Base-by-base conservation (phyloP, 2,329 filamentous ascomycete species). In the Didymella keratinophila region DNA sequence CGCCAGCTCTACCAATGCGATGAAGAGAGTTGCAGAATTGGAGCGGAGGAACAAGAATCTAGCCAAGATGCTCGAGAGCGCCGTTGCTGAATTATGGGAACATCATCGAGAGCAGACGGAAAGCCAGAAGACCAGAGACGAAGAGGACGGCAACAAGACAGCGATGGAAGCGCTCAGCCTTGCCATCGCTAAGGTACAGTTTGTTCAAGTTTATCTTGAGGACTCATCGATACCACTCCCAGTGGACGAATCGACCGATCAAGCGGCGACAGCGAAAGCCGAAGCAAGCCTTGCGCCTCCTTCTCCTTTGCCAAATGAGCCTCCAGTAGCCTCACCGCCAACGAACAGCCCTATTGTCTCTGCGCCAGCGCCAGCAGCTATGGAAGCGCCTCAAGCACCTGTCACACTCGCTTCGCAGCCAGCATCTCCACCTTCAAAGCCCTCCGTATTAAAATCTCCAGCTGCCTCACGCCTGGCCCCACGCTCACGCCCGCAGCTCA, bases 31-130 rank as follows among this genome's bases (percentile, higher is more conserved):
- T n/a, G 71, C 70, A 52, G 67, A 63, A 6, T 77, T 92, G 61
- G 88, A 92, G 67, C 79, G 78, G 50, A 84, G 90, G 45, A 93
- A 92, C 66, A 82, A 81, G 63, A 84, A 87, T 58, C 76, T 94
- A 18, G 88, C 89, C 1, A 78, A 80, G 28, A 86, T 93, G 82
- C 82, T 94, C 10, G 86, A 89, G 52, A 85, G 87, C 61, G 87
- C 88, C 1, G 83, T 92, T 21, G 77, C 81, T 1, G 85, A 85
- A 46, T 81, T 94, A 1, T 88, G 86, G 78, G 79, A 82, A 1
- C 78, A 88, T 48, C 87, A 88, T 36, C 79, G 81, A 36, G 80
- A 74, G 57, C 82, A 85, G 32, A 83, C 82, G 60, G 77, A 76
- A 45, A 64, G 67, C 21, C 59, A 64, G 16, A 72, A 69, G 21